Base-by-base conservation (phyloP, 1,284 basidiomycete species). In the Microbotryum violaceum region DNA sequence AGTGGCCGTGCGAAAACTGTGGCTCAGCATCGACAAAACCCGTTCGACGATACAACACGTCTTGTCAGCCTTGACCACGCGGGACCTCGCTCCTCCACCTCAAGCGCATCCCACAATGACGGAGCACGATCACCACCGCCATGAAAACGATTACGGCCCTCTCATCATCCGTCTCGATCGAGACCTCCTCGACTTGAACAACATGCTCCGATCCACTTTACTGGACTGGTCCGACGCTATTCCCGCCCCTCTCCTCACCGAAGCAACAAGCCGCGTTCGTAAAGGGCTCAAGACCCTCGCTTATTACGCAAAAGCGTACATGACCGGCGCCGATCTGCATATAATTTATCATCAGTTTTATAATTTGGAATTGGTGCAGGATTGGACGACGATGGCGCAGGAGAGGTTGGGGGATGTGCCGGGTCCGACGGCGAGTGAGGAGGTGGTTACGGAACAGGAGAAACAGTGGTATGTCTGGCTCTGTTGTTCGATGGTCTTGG, bases 321-420 rank as follows among this genome's bases (percentile, higher is more conserved):
- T 46, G 18, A 9, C 21, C 6, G 55, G 55, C 0, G 44, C 27
- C 2, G 51, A 53, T 31, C 4, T 27, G 25, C 60, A 61, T 23
- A 58, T 57, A 52, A 44, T 56, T 16, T 63, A 56, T 25, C 64
- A 65, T 33, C 50, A 60, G 20, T 46, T 63, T n/a, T 56, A 49
- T 20, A 50, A 57, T 21, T 55, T 66, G 20, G 64, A 66, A 45
- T 49, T 50, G 46, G 48, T 60, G 20, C 64, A 58, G 4, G 47
- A 61, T n/a, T 64, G 64, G 64, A 58, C 62, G 10, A 8, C 29
- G 21, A 25, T 66, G 5, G 62, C 51, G 4, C 20, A 61, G 23
- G 56, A 66, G 56, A 45, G 57, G 3, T n/a, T 63, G 2, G 64
- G 64, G 3, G 45, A 56, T 1, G 16, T n/a, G 0, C 49, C 48